Percentiles rank a stretch among this genome's conserved stretches.
These are phyloP conservation scores for Marchantia polymorpha DNA, from an alignment of 225 moss, liverwort and hornwort genomes.

Conservation along the genomic window DNA sequence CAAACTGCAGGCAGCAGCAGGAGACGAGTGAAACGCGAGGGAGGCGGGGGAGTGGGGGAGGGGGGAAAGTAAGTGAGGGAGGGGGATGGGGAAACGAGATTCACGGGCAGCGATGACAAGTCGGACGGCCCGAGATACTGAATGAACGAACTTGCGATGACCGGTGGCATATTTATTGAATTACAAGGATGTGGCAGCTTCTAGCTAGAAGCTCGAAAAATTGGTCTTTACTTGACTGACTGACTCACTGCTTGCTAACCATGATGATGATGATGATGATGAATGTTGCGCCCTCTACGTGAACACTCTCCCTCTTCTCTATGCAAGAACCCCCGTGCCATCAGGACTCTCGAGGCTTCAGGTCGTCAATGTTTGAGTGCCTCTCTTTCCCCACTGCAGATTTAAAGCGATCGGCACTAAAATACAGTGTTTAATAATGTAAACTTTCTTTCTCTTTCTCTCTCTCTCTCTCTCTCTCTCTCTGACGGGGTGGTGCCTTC, in stretches of 20 bases:
- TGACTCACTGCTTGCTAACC: no score
- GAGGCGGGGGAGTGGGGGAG: no score
- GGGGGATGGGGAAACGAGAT: neutral
- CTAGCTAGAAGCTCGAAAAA: slow-evolving; percentile 14
- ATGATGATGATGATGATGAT: slow-evolving; percentile 8
- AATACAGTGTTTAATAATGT: slow-evolving; percentile 6
- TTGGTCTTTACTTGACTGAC: neutral
- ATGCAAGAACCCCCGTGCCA: neutral
- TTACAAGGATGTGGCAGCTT: slow-evolving; percentile 1
- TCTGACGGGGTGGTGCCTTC: neutral
- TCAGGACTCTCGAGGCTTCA: neutral
- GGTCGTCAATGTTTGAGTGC: neutral
- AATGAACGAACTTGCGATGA: neutral
- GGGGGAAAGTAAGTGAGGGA: neutral
- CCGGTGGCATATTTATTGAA: slow-evolving; percentile 1
- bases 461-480: neutral
- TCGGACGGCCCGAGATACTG: neutral
- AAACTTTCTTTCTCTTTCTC: neutral
- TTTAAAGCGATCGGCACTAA: slow-evolving; percentile 4
- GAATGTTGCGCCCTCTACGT: slow-evolving; percentile 4
- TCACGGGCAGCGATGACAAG: neutral
- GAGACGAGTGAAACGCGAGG: neutral
- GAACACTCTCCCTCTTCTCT: neutral
- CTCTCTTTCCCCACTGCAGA: neutral
- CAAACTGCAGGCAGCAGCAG: neutral